These are phyloP conservation scores for Fusarium tuaranense DNA, from an alignment of 2,329 filamentous ascomycete genomes.

Conservation along the genomic window DNA sequence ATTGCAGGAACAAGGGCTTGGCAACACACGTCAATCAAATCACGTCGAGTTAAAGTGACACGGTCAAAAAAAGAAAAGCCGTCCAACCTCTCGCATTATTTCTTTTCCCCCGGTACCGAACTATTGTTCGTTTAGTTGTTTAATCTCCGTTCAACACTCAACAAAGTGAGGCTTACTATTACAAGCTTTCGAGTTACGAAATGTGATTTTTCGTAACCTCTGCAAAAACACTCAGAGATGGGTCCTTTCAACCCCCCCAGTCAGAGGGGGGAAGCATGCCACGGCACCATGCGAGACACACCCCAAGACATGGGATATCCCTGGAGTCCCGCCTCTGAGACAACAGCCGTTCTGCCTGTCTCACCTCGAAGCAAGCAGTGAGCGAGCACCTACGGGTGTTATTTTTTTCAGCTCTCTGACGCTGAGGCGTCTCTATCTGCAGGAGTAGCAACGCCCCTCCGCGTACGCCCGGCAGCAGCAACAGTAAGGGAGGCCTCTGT, in stretches of 20 bases:
- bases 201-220: neutral
- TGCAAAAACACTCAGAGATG: neutral
- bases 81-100: neutral
- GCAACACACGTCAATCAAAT: neutral
- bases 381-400: neutral
- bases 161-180: neutral
- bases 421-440: slow-evolving; percentile 1
- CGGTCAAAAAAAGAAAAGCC: neutral
- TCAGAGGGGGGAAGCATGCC: slow-evolving; percentile 1
- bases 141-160: neutral
- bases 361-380: slow-evolving; percentile 2
- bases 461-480: neutral
- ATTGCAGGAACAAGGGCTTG: neutral
- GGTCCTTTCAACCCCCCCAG: neutral
- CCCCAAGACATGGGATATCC: slow-evolving; percentile 23
- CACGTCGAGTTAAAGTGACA: neutral
- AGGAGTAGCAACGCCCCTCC: neutral
- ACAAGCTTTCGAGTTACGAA: neutral
- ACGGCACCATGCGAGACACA: slow-evolving; percentile 35
- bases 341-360: neutral
- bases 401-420: slow-evolving; percentile 1
- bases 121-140: neutral
- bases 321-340: slow-evolving; percentile 4
- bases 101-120: neutral
- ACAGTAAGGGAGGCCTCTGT: slow-evolving; percentile 1